Base-by-base conservation (phyloP, 108 stramenopile species). In the Cylindrotheca closterium region DNA sequence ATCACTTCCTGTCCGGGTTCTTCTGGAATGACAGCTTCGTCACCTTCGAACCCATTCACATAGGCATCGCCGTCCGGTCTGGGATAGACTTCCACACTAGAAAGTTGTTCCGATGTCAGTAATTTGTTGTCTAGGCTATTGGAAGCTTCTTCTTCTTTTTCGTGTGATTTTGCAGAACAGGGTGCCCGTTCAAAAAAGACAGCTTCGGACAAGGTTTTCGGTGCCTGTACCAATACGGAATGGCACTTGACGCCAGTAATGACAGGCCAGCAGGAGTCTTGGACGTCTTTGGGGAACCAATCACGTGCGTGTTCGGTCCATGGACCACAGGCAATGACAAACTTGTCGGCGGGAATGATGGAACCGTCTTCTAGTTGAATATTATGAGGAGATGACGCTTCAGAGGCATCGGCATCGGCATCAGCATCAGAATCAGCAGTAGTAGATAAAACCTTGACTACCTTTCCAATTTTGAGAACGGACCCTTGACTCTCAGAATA, bases 1-100 rank as follows among this genome's bases (percentile, higher is more conserved):
- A 84, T 57, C 42, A 66, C 66, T 60, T 80, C 79, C 30, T 71
- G 52, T 24, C 80, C 80, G 15, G 83, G 83, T 47, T 32, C 46
- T 65, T 84, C 83, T 2, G 37, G 52, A 42, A 42, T 42, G 10
- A 68, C 42, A 1, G 54, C 55, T 63, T 79, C 67, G 30, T 77
- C 63, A 21, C 73, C 79, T 33, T 73, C 69, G 61, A 79, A 84
- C 17, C 83, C 83, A 32, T 76, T 80, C 7, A 80, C 73, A 63
- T 81, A 84, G 3, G 58, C 57, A 60, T 77, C 79, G 24, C 81
- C 81, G 56, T 86, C 81, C 5, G 79, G 79, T 18, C 85, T 59
- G 26, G 85, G 85, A 47, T 86, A 86, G 2, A 86, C 82, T 53
- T 86, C 85, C n/a, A n/a, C n/a, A n/a, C n/a, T n/a, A n/a, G n/a